These are phyloP conservation scores for Parachlorella kessleri DNA, from an alignment of 139 green algal species.

Conservation along the genomic window DNA sequence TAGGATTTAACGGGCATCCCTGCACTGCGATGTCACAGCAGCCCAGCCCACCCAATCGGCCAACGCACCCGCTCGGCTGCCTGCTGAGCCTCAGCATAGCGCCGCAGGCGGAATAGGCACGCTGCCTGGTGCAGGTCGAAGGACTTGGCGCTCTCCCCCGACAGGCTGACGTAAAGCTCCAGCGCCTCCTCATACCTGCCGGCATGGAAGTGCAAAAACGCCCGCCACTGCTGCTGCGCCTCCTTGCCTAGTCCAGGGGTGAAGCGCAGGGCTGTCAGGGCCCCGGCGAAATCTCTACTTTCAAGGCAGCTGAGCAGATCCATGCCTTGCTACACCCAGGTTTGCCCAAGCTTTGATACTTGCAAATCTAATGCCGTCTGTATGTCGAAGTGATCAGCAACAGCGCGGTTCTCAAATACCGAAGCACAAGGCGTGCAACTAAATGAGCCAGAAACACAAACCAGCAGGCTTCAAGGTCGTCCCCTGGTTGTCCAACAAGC, in stretches of 20 bases:
- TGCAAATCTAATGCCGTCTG: no score
- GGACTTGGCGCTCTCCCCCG: background rate
- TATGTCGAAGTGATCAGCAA: no score
- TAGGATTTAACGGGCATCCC: no score
- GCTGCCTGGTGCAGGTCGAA: conserved; percentile 3
- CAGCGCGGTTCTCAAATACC: no score
- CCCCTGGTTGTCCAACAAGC: no score
- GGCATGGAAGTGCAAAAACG: conserved; percentile 5
- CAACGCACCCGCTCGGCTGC: background rate
- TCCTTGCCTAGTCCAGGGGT: background rate
- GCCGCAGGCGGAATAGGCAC: conserved; percentile 4
- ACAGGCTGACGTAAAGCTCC: background rate
- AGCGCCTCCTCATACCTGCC: background rate
- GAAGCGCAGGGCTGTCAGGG: background rate
- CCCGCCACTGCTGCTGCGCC: conserved; percentile 3
- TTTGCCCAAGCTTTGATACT: no score
- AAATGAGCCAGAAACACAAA: no score
- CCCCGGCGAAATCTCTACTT: conserved; percentile 8
- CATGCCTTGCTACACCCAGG: no score
- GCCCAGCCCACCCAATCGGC: no score
- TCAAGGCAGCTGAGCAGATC: background rate
- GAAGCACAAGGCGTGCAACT: no score
- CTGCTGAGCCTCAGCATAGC: conserved; percentile 1
- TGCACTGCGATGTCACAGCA: no score
- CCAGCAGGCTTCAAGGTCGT: no score